Base-by-base conservation (phyloP, 2,329 filamentous ascomycete species). In the Botrytis porri region DNA sequence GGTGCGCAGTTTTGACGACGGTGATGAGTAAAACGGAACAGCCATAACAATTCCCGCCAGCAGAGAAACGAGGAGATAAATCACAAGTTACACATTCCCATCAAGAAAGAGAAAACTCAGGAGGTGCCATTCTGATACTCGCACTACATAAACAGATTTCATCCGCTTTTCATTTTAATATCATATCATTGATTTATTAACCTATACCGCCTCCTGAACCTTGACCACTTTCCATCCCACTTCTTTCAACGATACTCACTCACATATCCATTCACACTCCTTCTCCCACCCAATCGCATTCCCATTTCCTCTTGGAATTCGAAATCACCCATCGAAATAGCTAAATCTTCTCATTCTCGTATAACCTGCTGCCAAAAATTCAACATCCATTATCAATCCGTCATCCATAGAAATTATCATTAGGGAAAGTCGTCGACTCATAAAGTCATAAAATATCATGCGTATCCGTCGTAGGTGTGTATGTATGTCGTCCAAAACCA, bases 401-500 rank as follows among this genome's bases (percentile, higher is more conserved):
- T 20, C 22, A 51, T 66, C 20, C 63, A 39, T 37, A 35, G 35
- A 51, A 51, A 66, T 51, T 66, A 51, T 66, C 32, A 20, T 51
- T 18, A 66, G 20, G 32, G 43, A 51, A 22, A 51, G 63, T 66
- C 43, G 20, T 37, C 14, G 43, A 65, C 29, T 37, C 63, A 25
- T 63, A n/a, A 51, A 66, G 63, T 37, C 63, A 66, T 66, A 51
- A 3, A 12, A 37, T 20, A 39, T 37, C 29, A 66, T 66, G 29
- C 35, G 37, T 66, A 18, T 51, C 43, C 63, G 22, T 51, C 43
- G 22, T 66, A 51, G 63, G 43, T 51, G 43, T 51, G 48, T 66
- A 41, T 63, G 20, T 66, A 48, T 37, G 63, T 51, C 20, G 32
- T 37, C 43, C 63, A 65, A 66, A 66, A 66, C 32, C 63, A n/a